Percentiles rank a stretch among this genome's conserved stretches.
phyloP scores from a whole-genome alignment of 2,329 filamentous ascomycete genomes.

The Thielaviopsis populi region DNA sequence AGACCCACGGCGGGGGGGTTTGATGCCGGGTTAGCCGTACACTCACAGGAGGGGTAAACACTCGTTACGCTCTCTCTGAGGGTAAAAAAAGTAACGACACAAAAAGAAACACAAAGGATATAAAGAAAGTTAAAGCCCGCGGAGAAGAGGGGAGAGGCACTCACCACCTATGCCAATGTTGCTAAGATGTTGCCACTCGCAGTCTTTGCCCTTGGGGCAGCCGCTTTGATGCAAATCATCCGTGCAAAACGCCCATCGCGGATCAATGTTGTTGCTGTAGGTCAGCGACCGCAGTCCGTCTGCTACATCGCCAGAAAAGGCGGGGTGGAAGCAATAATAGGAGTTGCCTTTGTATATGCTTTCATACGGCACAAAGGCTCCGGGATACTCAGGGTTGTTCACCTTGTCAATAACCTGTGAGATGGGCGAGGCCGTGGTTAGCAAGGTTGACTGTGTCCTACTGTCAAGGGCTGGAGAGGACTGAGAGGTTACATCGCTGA shows the following conservation, averaged over 20 bases:
- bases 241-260: slow-evolving; percentile 57
- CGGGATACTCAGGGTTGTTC: slow-evolving; percentile 10
- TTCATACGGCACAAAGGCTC: slow-evolving; percentile 47
- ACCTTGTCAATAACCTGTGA: slow-evolving; percentile 10
- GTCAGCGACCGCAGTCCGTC: slow-evolving; percentile 80
- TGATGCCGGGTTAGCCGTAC: slow-evolving; percentile 3
- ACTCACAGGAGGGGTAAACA: slow-evolving; percentile 8
- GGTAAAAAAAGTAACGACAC: neutral
- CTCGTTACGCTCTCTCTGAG: slow-evolving; percentile 3
- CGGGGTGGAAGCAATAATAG: slow-evolving; percentile 78
- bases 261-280: slow-evolving; percentile 82
- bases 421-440: neutral
- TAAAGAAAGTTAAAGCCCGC: neutral
- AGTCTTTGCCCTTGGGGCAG: slow-evolving; percentile 47
- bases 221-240: slow-evolving; percentile 61
- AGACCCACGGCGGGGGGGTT: neutral
- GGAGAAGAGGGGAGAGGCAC: slow-evolving; percentile 27
- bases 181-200: slow-evolving; percentile 66
- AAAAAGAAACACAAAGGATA: neutral
- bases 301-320: slow-evolving; percentile 51
- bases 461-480: neutral
- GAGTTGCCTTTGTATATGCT: slow-evolving; percentile 73
- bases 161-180: slow-evolving; percentile 60
- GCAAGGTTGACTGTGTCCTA: neutral
- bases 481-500: slow-evolving; percentile 10